Evolutionary conservation across 495 filamentous ascomycete genomes (phyloP).

Genomic region (Neurospora tetrasperma): DNA sequence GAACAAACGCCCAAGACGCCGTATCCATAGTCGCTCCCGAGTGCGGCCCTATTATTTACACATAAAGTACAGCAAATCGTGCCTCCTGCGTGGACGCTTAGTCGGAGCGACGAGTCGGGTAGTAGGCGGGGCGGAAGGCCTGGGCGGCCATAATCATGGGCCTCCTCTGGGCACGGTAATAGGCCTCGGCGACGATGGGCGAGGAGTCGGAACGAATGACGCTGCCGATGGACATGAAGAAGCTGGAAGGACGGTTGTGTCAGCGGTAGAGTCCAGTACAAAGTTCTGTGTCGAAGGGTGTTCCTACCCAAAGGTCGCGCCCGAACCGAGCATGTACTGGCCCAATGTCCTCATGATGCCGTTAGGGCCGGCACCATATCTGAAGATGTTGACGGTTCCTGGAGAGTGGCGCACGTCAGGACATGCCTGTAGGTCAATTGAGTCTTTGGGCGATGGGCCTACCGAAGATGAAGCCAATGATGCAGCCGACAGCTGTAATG

Average conservation of each 20-base stretch:
- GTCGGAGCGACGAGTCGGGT: conserved; percentile 6
- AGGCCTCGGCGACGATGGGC: conserved; percentile 51
- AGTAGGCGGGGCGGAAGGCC: conserved; percentile 26
- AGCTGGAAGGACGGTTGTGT: conserved; percentile 41
- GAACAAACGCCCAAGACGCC: not conserved
- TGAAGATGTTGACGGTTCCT: conserved; percentile 90
- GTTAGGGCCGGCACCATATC: conserved; percentile 86
- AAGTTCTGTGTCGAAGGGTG: not conserved
- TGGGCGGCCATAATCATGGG: conserved; percentile 53
- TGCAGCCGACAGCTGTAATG: conserved; percentile 70
- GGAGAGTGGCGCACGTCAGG: conserved; percentile 15
- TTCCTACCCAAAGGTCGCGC: conserved; percentile 86
- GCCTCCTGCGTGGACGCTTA: not conserved
- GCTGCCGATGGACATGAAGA: conserved; percentile 98
- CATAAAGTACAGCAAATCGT: not conserved
- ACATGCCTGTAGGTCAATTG: not conserved
- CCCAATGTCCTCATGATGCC: conserved; percentile 87
- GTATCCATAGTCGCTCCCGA: not conserved
- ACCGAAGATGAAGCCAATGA: conserved; percentile 98
- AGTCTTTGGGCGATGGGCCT: conserved; percentile 6
- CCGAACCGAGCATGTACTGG: conserved; percentile 96
- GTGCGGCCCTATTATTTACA: not conserved
- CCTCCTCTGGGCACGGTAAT: conserved; percentile 45
- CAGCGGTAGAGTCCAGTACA: not conserved
- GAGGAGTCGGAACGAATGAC: conserved; percentile 81